Evolutionary conservation across 345 rosid genomes (phyloP).

Genomic region (Sonneratia alba): DNA sequence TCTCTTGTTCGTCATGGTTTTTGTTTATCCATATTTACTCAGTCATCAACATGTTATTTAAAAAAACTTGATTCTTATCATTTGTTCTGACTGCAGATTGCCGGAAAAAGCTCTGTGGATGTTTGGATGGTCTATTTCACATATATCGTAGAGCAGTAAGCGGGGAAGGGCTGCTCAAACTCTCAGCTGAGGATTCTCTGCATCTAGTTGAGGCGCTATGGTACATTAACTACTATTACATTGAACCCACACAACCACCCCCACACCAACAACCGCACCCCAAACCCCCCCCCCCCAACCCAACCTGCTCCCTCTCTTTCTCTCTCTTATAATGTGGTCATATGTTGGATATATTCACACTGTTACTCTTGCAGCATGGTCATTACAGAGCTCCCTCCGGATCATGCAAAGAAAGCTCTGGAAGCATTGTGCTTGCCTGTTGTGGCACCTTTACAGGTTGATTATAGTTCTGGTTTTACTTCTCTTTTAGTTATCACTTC

Average conservation of each 20-base stretch:
- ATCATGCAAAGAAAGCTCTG: conserved; percentile 73
- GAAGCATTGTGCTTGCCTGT: conserved; percentile 76
- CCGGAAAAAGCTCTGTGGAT: conserved; percentile 73
- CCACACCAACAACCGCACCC: too few species aligned
- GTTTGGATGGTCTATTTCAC: conserved; percentile 66
- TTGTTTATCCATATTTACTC: not conserved
- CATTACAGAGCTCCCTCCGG: conserved; percentile 85
- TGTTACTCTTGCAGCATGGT: conserved; percentile 66
- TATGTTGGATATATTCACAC: conserved; percentile 11
- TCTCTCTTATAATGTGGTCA: conserved; percentile 7
- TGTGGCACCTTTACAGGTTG: conserved; percentile 84
- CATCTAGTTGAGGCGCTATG: conserved; percentile 93
- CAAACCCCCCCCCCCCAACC: too few species aligned
- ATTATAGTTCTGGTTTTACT: conserved; percentile 9
- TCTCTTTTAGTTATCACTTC: not conserved
- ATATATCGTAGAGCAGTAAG: conserved; percentile 73
- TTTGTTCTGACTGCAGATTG: conserved; percentile 55
- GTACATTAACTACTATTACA: conserved; percentile 24
- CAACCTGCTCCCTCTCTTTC: not conserved
- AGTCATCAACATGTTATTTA: not conserved
- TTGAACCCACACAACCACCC: not conserved
- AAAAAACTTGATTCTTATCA: not conserved
- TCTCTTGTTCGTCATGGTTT: not conserved
- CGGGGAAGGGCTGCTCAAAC: conserved; percentile 76
- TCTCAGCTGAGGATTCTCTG: conserved; percentile 83